Conservation (phyloP, 805 yeast genomes). For the Scheffersomyces coipomensis region DNA sequence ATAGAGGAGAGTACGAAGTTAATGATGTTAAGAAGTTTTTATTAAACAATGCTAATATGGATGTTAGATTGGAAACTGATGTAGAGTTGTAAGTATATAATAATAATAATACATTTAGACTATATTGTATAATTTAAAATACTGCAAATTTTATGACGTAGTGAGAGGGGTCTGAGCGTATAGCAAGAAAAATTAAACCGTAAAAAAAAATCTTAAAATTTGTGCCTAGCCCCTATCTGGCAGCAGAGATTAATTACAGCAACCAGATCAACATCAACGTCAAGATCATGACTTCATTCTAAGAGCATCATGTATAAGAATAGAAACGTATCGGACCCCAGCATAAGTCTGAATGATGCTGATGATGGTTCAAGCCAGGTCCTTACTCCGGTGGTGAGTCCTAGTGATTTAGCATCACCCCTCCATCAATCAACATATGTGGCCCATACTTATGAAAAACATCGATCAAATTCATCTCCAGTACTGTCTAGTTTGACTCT, state of each 20-base stretch:
- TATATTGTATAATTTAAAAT: no score
- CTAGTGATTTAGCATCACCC: neutral
- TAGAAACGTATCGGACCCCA: neutral
- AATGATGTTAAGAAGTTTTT: conserved; percentile 75
- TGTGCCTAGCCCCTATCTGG: no score
- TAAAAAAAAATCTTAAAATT: no score
- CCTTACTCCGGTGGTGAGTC: neutral
- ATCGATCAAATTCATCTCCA: conserved; percentile 14
- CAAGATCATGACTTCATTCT: no score
- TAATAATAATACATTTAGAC: no score
- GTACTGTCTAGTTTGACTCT: conserved; percentile 22
- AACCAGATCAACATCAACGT: no score
- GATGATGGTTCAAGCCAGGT: no score
- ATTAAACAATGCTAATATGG: conserved; percentile 51
- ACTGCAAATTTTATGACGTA: no score
- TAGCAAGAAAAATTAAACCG: no score
- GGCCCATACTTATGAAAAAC: neutral
- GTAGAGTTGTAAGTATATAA: conserved; percentile 24
- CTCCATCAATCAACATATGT: neutral
- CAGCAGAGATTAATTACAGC: no score
- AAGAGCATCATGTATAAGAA: neutral
- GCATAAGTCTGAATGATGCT: neutral
- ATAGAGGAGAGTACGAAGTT: conserved; percentile 89
- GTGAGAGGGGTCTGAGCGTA: no score
- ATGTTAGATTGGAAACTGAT: conserved; percentile 64